Evolutionary conservation across 768 basidiomycete species (phyloP).

Genomic region (Termitomyces titanicus): DNA sequence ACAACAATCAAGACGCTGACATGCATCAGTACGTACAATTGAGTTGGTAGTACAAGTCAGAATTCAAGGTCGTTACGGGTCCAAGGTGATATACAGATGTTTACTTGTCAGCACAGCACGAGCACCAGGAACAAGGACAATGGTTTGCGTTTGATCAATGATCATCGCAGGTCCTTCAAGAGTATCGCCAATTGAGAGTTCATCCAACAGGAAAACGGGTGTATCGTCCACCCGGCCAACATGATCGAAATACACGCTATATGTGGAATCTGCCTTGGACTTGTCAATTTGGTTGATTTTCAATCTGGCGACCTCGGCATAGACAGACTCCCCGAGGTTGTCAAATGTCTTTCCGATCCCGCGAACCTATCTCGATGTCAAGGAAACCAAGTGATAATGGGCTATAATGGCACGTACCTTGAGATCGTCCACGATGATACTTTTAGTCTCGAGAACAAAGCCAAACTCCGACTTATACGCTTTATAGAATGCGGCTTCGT

Average conservation of each 20-base stretch:
- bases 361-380: conserved; percentile 51
- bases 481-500: conserved; percentile 73
- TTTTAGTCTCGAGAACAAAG: conserved; percentile 82
- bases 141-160: conserved; percentile 93
- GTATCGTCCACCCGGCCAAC: conserved; percentile 73
- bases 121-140: conserved; percentile 78
- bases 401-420: conserved; percentile 47
- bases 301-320: conserved; percentile 63
- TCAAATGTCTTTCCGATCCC: conserved; percentile 92
- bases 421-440: conserved; percentile 86
- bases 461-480: conserved; percentile 88
- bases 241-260: conserved; percentile 81
- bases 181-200: conserved; percentile 63
- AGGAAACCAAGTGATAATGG: not conserved
- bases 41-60: no score
- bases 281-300: conserved; percentile 34
- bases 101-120: conserved; percentile 64
- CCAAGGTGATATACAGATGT: conserved; percentile 57
- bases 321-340: conserved; percentile 73
- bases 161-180: conserved; percentile 89
- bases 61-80: conserved; percentile 17
- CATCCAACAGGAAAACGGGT: conserved; percentile 73
- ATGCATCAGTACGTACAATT: no score
- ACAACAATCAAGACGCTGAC: not conserved
- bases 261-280: conserved; percentile 44